Conservation (phyloP, 2,329 filamentous ascomycete genomes). For the Leptodontidium sp. region DNA sequence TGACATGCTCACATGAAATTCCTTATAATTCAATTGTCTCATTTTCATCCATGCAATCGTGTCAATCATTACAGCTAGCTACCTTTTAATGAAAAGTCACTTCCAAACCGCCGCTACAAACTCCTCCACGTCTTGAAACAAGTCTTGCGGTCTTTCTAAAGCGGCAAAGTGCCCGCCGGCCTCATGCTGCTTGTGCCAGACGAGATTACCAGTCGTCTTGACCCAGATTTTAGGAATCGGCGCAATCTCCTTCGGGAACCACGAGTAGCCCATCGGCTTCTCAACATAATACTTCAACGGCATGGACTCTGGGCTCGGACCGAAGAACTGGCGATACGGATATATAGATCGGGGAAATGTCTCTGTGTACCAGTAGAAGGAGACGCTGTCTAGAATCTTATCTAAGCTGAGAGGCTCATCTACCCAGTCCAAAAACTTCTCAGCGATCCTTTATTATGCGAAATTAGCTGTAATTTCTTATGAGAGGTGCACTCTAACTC, state of each 20-base stretch:
- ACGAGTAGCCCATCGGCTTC: background rate
- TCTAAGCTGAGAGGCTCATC: background rate
- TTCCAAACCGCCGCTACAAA: background rate
- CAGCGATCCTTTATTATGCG: background rate
- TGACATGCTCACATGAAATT: too few relatives aligned
- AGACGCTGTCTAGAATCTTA: background rate
- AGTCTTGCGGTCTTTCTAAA: background rate
- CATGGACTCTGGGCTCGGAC: background rate
- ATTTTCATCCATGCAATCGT: too few relatives aligned
- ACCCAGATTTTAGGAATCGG: background rate
- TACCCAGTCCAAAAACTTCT: slow-evolving; percentile 1
- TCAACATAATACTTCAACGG: background rate
- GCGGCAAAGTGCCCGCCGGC: background rate
- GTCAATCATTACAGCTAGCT: too few relatives aligned
- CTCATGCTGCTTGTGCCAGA: background rate
- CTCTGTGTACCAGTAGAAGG: background rate
- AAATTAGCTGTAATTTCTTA: background rate
- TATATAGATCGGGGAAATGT: background rate
- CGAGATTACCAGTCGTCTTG: background rate
- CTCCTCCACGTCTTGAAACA: background rate
- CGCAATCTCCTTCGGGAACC: background rate
- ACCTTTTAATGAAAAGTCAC: too few relatives aligned
- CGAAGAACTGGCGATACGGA: background rate
- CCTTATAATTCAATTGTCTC: too few relatives aligned
- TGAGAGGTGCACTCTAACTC: background rate